Base-by-base conservation (phyloP, 345 rosid genomes). In the Acer saccharum region DNA sequence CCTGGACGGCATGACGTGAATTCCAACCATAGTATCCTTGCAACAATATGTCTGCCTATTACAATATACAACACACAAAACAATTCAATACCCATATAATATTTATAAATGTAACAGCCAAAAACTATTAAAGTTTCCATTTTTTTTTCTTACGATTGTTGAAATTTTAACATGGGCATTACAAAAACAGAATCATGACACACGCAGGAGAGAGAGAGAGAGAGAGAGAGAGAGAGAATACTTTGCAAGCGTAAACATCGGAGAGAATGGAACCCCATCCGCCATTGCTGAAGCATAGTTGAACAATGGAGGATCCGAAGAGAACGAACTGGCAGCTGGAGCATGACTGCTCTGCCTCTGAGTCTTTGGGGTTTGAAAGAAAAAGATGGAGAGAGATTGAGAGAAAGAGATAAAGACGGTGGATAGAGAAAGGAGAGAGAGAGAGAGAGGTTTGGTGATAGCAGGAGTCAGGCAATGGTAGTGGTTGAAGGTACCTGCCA, bases 21-120 rank as follows among this genome's bases (percentile, higher is more conserved):
- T 96, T 96, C 98, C 99, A 94, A 41, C 98, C 98, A 57, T 84
- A 88, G 74, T 97, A 97, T 10, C 99, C 99, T 75, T 98, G 85
- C 74, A 97, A 70, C 72, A 94, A 10, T 48, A 97, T 83, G 82
- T 97, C 99, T 41, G 98, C 99, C 99, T 97, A 76, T 44, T 74
- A 68, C 17, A 48, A 62, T 29, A 7, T 10, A 25, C 48, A 41
- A 16, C 23, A 57, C 29, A 52, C 5, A 10, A 64, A 58, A 54
- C n/a, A 65, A 16, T 20, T 18, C 10, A 43, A 72, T 64, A 35
- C 57, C n/a, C 70, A 66, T 67, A 41, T n/a, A 73, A 27, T 55
- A 71, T 21, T 21, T 60, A 46, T 12, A 46, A 46, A 46, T 11
- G 0, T 10, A 60, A 20, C 25, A 68, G 7, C 52, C 61, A 11